A percentile compares a stretch with the other conserved stretches of the same genome.
Evolutionary conservation across 2,329 filamentous ascomycete species (phyloP).

Genomic region (Sphaceloma murrayae): DNA sequence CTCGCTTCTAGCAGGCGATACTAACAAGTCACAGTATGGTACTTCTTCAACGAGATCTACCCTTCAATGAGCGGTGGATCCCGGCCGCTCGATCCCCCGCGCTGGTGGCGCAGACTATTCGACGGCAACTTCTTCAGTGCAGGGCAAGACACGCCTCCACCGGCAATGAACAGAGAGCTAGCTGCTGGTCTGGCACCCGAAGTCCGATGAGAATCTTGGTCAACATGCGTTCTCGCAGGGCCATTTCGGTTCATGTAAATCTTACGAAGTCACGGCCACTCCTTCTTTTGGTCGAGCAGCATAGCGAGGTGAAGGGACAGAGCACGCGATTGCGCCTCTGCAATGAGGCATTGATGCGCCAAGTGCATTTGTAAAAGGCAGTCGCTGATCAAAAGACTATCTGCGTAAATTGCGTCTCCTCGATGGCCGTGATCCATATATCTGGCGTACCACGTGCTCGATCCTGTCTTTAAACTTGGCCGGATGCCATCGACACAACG

Average conservation of each 20-base stretch:
- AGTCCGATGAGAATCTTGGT: constrained; percentile 22
- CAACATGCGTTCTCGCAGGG: neutral
- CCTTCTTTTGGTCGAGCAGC: no score
- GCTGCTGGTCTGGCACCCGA: constrained; percentile 44
- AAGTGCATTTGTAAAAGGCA: no score
- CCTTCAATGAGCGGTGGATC: constrained; percentile 79
- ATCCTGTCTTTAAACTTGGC: neutral
- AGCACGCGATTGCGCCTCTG: neutral
- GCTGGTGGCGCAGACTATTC: constrained; percentile 82
- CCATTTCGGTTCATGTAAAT: neutral
- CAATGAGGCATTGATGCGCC: neutral
- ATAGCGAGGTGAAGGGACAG: constrained; percentile 1
- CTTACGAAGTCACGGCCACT: constrained; percentile 1
- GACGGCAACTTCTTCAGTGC: constrained; percentile 47
- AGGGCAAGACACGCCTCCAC: constrained; percentile 28
- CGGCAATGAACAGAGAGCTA: constrained; percentile 51
- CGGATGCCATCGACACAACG: neutral
- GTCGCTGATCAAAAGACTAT: no score
- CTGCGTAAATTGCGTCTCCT: constrained; percentile 2
- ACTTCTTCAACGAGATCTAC: constrained; percentile 96
- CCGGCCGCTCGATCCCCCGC: constrained; percentile 77
- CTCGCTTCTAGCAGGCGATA: neutral
- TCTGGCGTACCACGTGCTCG: neutral
- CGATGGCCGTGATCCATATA: neutral
- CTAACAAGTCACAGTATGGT: constrained; percentile 56